A percentile compares a stretch with the other conserved stretches of the same genome.
Evolutionary conservation across 352 stramenopile genomes (phyloP).

Genomic region (Globisporangium apiculatum): DNA sequence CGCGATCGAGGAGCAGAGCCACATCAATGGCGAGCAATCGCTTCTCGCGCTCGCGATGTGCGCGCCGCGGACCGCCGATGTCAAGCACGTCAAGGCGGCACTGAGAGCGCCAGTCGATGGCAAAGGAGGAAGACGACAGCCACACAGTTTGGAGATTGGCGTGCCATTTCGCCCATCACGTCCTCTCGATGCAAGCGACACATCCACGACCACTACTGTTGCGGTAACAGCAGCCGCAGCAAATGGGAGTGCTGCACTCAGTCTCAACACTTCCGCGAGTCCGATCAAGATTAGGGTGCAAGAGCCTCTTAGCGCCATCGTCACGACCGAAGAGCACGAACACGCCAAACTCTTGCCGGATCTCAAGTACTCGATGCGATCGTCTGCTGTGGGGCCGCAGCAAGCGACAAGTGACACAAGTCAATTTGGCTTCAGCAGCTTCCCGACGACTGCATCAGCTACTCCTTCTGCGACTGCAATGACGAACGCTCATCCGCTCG

Average conservation of each 20-base stretch:
- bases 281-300: slow-evolving; percentile 13
- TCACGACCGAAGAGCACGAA: slow-evolving; percentile 11
- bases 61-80: background rate
- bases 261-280: background rate
- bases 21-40: slow-evolving; percentile 11
- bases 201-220: background rate
- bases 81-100: background rate
- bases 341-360: slow-evolving; percentile 8
- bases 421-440: background rate
- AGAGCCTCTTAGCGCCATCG: slow-evolving; percentile 4
- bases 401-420: background rate
- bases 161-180: background rate
- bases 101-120: background rate
- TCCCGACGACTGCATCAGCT: background rate
- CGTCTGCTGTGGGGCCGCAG: background rate
- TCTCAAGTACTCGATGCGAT: slow-evolving; percentile 11
- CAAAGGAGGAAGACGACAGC: background rate
- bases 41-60: slow-evolving; percentile 11
- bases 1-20: slow-evolving; percentile 11
- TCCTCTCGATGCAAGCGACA: background rate
- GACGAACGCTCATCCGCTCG: slow-evolving; percentile 2
- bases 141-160: background rate
- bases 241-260: background rate
- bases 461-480: background rate
- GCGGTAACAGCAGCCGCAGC: background rate